Conservation (phyloP, 192 early-diverging fungal genomes). For the Mortierella antarctica region DNA sequence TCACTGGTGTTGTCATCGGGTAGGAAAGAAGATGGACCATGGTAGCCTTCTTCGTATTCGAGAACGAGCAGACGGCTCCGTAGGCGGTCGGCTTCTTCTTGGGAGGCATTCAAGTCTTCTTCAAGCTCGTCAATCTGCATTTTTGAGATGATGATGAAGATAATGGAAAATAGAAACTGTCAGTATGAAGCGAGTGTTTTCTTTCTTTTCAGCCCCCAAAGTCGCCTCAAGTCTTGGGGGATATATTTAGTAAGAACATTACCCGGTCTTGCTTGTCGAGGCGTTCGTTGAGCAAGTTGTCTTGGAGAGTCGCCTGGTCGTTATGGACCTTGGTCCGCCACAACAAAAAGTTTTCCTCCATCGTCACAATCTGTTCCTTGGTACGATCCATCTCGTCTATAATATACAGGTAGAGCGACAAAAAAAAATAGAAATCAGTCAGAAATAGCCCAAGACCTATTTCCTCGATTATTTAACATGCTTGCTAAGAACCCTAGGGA, state of each 20-base stretch:
- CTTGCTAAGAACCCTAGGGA: too few relatives aligned
- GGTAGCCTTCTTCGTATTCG: conserved; percentile 47
- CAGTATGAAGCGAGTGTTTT: neutral
- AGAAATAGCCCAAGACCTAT: neutral
- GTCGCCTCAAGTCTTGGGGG: neutral
- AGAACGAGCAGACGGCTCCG: conserved; percentile 28
- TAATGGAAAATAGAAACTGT: neutral
- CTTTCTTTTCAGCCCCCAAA: neutral
- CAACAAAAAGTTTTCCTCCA: conserved; percentile 47
- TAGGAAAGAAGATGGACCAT: conserved; percentile 24
- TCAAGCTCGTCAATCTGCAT: conserved; percentile 43
- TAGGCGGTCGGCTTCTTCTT: conserved; percentile 33
- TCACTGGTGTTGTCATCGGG: neutral
- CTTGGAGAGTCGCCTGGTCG: conserved; percentile 32
- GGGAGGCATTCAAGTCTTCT: conserved; percentile 13
- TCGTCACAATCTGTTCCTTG: conserved; percentile 31
- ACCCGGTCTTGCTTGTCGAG: conserved; percentile 34
- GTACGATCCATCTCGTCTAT: conserved; percentile 20
- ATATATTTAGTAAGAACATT: neutral
- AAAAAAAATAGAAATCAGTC: neutral
- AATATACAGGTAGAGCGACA: neutral
- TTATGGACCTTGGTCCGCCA: conserved; percentile 41
- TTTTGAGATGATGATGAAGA: neutral
- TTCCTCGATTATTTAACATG: neutral
- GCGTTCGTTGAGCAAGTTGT: conserved; percentile 29